These are phyloP conservation scores for Rhododendron kiyosumense DNA, from an alignment of 148 eudicot genomes.

Conservation along the genomic window DNA sequence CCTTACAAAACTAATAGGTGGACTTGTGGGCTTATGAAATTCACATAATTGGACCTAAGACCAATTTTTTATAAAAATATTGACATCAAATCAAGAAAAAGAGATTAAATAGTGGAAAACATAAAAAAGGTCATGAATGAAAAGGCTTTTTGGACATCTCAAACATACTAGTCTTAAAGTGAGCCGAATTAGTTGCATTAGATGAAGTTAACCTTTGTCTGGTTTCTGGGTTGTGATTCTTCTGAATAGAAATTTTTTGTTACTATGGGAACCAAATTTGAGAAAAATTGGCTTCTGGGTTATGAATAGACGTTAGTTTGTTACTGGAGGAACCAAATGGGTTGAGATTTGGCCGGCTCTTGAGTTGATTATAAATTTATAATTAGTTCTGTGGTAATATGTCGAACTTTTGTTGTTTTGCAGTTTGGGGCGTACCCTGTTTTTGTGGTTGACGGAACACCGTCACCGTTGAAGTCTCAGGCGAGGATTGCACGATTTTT, in stretches of 20 bases:
- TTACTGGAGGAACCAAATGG: neutral
- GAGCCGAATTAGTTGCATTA: neutral
- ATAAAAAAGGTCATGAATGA: neutral
- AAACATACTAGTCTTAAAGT: neutral
- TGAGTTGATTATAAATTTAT: neutral
- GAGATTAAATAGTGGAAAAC: neutral
- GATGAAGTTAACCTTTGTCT: neutral
- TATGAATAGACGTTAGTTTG: neutral
- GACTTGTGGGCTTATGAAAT: no score
- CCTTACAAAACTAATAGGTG: no score
- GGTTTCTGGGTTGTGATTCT: neutral
- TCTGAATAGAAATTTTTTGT: neutral
- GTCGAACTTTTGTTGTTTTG: neutral
- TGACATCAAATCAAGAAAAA: neutral
- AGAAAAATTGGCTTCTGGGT: neutral
- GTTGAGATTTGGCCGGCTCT: neutral
- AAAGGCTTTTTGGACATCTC: neutral
- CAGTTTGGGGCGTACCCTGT: conserved; percentile 99
- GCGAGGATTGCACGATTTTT: conserved; percentile 71
- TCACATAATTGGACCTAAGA: no score
- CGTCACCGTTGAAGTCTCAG: conserved; percentile 78
- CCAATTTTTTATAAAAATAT: neutral
- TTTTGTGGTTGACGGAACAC: conserved; percentile 77
- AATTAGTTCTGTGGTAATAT: conserved; percentile 1
- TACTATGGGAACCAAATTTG: neutral